Conservation (phyloP, 768 basidiomycete genomes). For the Mrakia blollopis region DNA sequence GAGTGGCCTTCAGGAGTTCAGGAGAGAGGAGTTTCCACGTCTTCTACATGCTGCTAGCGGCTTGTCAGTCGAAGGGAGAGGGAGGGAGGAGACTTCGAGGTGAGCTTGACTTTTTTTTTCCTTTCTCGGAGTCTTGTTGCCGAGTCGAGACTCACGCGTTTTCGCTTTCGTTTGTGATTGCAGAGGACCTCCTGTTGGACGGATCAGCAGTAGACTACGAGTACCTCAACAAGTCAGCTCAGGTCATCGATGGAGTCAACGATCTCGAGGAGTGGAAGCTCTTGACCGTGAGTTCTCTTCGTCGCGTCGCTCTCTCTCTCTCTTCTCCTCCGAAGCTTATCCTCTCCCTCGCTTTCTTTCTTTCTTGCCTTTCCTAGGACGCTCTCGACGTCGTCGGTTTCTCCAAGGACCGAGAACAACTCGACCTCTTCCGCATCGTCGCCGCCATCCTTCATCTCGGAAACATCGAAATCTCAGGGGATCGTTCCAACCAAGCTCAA, state of each 20-base stretch:
- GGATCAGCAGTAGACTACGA: conserved; percentile 76
- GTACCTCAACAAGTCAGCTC: conserved; percentile 80
- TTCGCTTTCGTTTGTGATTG: conserved; percentile 20
- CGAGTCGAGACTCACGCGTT: background rate
- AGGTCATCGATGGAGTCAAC: conserved; percentile 92
- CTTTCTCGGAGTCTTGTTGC: background rate
- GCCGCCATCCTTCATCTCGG: conserved; percentile 93
- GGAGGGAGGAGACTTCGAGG: conserved; percentile 58
- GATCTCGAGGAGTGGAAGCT: conserved; percentile 81
- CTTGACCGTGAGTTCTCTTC: conserved; percentile 55
- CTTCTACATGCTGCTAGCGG: conserved; percentile 79
- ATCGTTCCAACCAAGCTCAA: conserved; percentile 72
- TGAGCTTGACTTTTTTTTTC: conserved; percentile 45
- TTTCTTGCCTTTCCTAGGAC: conserved; percentile 1
- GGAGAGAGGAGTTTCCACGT: conserved; percentile 94
- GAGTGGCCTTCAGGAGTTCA: conserved; percentile 80
- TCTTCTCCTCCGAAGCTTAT: background rate
- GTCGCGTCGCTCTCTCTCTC: background rate
- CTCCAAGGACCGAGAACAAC: conserved; percentile 64
- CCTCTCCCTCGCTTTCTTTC: background rate
- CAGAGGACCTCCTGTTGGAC: conserved; percentile 69
- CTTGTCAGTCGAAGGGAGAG: conserved; percentile 52
- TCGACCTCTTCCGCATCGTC: conserved; percentile 87
- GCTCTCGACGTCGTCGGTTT: conserved; percentile 90
- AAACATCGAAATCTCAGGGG: conserved; percentile 76